Evolutionary conservation across 306 rosid genomes (phyloP), one percentile per base, ranked within the genome.

Genomic region (Coriaria nepalensis): DNA sequence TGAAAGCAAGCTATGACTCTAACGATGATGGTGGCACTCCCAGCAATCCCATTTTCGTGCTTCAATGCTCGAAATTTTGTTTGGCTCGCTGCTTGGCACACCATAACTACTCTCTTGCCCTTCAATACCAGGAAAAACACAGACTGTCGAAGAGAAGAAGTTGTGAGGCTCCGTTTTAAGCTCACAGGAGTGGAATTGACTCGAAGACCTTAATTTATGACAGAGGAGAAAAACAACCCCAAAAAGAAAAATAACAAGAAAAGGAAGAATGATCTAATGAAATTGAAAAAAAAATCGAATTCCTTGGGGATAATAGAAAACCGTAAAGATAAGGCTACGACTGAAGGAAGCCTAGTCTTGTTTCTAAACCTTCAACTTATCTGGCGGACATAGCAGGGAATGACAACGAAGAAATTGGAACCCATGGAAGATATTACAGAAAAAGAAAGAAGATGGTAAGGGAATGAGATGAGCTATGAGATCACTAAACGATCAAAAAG

Each of bases 31-130:
- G 96, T 78, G 61, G 95, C 69, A 52, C 72, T 48, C 64, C 98
- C 98, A 45, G 87, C 81, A 52, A 53, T 74, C 76, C 96, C 98
- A 73, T 67, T 92, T 60, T 82, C 94, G 47, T 92, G 93, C 86
- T 85, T 92, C 83, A 78, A 79, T 67, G 98, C 94, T 75, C 98
- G 81, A 79, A 92, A 92, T 92, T 81, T 92, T 63, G 98, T 92
- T 75, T 92, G 94, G 63, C 86, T 68, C 37, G 98, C 98, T 69
- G 98, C 92, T 92, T 92, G 98, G 93, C 94, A 62, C 66, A 85
- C 98, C 98, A 92, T 85, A 73, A 85, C 98, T 92, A 92, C 79
- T 67, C 63, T 69, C 66, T 47, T 58, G 63, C 81, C 77, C 83
- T 73, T 75, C 53, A 56, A 69, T 62, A 63, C 10, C 41, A 54